These are phyloP conservation scores for Tricholoma sp. DNA, from an alignment of 768 basidiomycete genomes.

Conservation along the genomic window DNA sequence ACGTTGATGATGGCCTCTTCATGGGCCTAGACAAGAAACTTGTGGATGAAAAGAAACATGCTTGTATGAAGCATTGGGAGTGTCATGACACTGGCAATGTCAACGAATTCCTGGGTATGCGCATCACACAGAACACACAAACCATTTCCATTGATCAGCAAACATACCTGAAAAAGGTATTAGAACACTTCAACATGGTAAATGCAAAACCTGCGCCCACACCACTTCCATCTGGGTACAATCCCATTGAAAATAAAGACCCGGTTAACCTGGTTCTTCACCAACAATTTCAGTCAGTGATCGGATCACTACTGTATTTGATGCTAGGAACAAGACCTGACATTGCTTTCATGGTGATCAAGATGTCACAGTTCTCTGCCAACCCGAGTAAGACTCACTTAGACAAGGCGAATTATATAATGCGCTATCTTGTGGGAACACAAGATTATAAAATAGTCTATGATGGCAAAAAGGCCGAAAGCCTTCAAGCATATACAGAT, in stretches of 20 bases:
- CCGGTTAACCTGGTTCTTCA: not conserved
- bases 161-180: slow-evolving; percentile 6
- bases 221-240: slow-evolving; percentile 2
- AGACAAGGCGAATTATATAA: not conserved
- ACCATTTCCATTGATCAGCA: slow-evolving; percentile 9
- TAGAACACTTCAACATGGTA: slow-evolving; percentile 4
- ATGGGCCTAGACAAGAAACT: slow-evolving; percentile 1
- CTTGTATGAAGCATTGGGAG: slow-evolving; percentile 18
- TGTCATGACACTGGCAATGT: slow-evolving; percentile 16
- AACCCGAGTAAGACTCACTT: slow-evolving; percentile 21
- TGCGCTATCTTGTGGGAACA: not conserved
- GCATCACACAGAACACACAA: not conserved
- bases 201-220: slow-evolving; percentile 1
- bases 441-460: not conserved
- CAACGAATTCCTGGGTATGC: slow-evolving; percentile 15
- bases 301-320: not conserved
- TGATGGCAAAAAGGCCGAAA: not conserved
- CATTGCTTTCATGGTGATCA: slow-evolving; percentile 1
- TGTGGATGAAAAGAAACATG: slow-evolving; percentile 6
- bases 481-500: not conserved
- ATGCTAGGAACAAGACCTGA: not conserved
- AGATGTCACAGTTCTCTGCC: slow-evolving; percentile 1
- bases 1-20: slow-evolving; percentile 12
- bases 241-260: not conserved
- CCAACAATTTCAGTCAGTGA: not conserved